Percentiles rank a stretch among this genome's conserved stretches.
phyloP scores from a whole-genome alignment of 495 filamentous ascomycete genomes.

The Recurvomyces mirabilis region DNA sequence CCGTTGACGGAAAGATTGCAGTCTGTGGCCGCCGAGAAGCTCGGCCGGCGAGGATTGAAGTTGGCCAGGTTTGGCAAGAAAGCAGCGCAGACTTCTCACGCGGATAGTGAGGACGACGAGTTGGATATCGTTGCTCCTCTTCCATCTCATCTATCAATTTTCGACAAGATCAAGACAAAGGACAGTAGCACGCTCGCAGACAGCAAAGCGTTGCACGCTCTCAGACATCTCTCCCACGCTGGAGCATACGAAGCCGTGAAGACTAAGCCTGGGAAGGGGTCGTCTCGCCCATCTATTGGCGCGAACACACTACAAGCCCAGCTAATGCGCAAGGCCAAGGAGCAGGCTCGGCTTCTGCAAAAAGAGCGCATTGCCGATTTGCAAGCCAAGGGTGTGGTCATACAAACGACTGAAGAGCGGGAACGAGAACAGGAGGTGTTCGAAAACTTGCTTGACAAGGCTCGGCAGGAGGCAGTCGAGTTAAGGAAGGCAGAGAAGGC shows the following conservation, averaged over 20 bases:
- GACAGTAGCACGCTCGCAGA: neutral
- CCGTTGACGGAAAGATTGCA: no score
- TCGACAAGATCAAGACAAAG: conserved; percentile 45
- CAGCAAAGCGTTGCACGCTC: conserved; percentile 42
- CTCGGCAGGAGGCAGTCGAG: conserved; percentile 65
- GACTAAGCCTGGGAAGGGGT: conserved; percentile 2
- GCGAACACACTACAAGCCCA: conserved; percentile 55
- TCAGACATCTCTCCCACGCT: conserved; percentile 66
- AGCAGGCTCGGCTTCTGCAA: conserved; percentile 71
- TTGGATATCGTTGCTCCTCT: conserved; percentile 19
- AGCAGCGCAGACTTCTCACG: neutral
- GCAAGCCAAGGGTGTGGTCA: conserved; percentile 61
- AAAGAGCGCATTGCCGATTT: conserved; percentile 67
- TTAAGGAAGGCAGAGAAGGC: conserved; percentile 67
- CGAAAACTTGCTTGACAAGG: conserved; percentile 78
- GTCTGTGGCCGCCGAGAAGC: neutral
- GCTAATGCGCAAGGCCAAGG: conserved; percentile 56
- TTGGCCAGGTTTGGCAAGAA: conserved; percentile 13
- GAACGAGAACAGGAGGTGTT: conserved; percentile 67
- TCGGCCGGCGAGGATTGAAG: conserved; percentile 9
- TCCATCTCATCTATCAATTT: conserved; percentile 43
- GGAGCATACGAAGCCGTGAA: conserved; percentile 1
- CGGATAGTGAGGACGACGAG: conserved; percentile 13
- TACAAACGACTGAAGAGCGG: conserved; percentile 81
- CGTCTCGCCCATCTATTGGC: conserved; percentile 43